Percentiles rank a stretch among this genome's conserved stretches.
Evolutionary conservation across 257 asterid species (phyloP).

Genomic region (Ilex aquifolium): DNA sequence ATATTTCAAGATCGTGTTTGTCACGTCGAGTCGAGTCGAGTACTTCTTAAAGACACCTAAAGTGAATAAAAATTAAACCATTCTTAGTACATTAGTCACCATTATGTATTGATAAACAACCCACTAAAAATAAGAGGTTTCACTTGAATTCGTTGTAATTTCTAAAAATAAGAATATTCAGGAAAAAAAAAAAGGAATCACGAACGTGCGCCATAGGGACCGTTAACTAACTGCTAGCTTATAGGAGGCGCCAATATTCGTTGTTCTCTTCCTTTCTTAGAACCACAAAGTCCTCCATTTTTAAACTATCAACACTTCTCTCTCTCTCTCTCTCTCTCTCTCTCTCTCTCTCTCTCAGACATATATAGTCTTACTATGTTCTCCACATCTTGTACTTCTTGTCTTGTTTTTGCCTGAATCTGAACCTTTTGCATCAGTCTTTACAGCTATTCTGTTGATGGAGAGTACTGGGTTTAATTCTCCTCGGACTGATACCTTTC

Average conservation of each 20-base stretch:
- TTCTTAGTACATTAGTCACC: no score
- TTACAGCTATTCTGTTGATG: constrained; percentile 23
- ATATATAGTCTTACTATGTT: constrained; percentile 2
- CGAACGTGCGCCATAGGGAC: no score
- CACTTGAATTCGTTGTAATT: no score
- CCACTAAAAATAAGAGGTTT: no score
- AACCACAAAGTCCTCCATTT: constrained; percentile 5
- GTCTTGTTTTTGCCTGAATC: constrained; percentile 19
- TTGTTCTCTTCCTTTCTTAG: constrained; percentile 25
- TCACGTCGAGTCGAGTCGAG: no score
- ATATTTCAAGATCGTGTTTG: no score
- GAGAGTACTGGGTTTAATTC: constrained; percentile 56
- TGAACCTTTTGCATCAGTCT: constrained; percentile 1
- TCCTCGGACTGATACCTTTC: constrained; percentile 60
- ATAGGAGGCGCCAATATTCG: constrained; percentile 49
- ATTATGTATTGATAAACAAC: no score
- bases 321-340: constrained; percentile 2
- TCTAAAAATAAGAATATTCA: no score
- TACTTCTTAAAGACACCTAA: no score
- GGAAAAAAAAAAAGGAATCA: no score
- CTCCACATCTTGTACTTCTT: constrained; percentile 1
- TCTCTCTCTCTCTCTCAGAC: background rate
- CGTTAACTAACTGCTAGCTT: no score
- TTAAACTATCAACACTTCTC: constrained; percentile 5
- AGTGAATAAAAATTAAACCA: no score